phyloP scores from a whole-genome alignment of 2,329 filamentous ascomycete genomes.

The Fusarium tanahbumbuense region DNA sequence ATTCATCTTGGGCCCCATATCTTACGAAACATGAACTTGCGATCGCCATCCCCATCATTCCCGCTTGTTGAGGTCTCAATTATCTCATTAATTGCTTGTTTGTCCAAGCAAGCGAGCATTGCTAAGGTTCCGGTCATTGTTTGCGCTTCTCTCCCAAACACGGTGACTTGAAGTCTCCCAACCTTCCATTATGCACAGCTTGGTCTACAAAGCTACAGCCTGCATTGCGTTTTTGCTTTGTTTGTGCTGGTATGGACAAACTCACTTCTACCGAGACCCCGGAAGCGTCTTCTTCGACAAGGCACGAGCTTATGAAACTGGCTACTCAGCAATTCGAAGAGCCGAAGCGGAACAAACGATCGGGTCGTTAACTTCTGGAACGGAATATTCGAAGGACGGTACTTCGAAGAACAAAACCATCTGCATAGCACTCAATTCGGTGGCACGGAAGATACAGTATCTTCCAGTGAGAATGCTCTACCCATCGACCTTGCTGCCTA shows the following conservation, averaged over 20 bases:
- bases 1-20: neutral
- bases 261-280: slow-evolving; percentile 23
- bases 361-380: neutral
- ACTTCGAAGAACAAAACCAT: neutral
- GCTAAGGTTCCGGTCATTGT: neutral
- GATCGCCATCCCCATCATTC: neutral
- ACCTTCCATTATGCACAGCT: neutral
- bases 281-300: slow-evolving; percentile 26
- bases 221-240: slow-evolving; percentile 12
- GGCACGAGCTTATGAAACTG: slow-evolving; percentile 14
- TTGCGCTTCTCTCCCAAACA: neutral
- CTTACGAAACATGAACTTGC: neutral
- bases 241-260: slow-evolving; percentile 7
- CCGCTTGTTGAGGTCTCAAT: neutral
- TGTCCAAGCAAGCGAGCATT: neutral
- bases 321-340: slow-evolving; percentile 1
- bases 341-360: slow-evolving; percentile 3
- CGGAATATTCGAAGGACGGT: neutral
- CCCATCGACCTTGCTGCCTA: accelerated
- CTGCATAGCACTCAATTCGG: slow-evolving; percentile 16
- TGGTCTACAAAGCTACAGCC: neutral
- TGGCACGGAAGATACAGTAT: slow-evolving; percentile 22
- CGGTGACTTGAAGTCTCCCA: neutral
- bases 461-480: neutral
- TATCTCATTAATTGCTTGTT: neutral